phyloP scores from a whole-genome alignment of 2,329 filamentous ascomycete species.

The Beauveria pseudobassiana region DNA sequence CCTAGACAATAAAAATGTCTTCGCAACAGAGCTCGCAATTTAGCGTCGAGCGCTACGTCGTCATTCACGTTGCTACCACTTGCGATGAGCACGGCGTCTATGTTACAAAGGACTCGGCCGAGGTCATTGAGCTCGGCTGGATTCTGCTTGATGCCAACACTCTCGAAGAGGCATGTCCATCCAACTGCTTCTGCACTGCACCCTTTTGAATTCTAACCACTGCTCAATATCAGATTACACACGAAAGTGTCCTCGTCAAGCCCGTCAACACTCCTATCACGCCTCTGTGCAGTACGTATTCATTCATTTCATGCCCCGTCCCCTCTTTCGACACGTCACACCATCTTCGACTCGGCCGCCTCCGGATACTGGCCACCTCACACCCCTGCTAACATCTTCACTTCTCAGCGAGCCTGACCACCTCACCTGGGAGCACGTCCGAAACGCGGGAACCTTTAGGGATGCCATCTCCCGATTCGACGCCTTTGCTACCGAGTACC shows the following conservation, averaged over 20 bases:
- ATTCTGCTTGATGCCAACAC: slow-evolving; percentile 88
- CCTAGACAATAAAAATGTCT: slow-evolving; percentile 25
- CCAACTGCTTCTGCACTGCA: neutral
- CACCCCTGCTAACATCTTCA: slow-evolving; percentile 9
- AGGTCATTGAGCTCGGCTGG: slow-evolving; percentile 99
- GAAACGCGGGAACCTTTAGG: slow-evolving; percentile 92
- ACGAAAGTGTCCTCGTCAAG: slow-evolving; percentile 94
- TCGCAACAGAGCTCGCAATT: slow-evolving; percentile 44
- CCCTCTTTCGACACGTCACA: slow-evolving; percentile 6
- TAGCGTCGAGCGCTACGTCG: slow-evolving; percentile 90
- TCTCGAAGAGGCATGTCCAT: slow-evolving; percentile 72
- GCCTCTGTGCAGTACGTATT: slow-evolving; percentile 88
- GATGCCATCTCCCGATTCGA: slow-evolving; percentile 96
- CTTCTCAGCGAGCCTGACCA: slow-evolving; percentile 80
- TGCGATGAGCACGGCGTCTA: slow-evolving; percentile 99
- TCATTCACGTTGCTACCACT: slow-evolving; percentile 97
- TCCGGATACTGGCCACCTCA: neutral
- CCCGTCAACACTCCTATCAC: slow-evolving; percentile 98
- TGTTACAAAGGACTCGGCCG: slow-evolving; percentile 97
- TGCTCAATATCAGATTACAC: slow-evolving; percentile 61
- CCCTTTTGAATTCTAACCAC: neutral
- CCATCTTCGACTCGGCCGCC: neutral
- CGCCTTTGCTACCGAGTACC: slow-evolving; percentile 83
- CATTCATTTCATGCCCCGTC: slow-evolving; percentile 9
- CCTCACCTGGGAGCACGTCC: slow-evolving; percentile 98